Conservation (phyloP, 2,329 filamentous ascomycete genomes). For the Arachnomyces sp. region DNA sequence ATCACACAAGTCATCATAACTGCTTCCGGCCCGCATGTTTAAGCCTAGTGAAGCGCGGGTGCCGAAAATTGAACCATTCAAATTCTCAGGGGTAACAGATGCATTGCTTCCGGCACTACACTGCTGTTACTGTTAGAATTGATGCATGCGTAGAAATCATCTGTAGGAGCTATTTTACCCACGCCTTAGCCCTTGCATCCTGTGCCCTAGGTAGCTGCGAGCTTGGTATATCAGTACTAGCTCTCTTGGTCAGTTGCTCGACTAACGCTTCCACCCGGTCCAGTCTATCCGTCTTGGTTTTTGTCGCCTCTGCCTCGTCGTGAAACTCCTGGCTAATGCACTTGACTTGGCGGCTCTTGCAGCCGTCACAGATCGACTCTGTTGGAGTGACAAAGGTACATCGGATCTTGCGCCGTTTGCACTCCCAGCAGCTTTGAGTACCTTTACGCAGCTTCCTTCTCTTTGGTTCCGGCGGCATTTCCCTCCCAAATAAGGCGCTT, state of each 20-base stretch:
- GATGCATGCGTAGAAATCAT: no score
- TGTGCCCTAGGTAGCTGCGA: not conserved
- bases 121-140: no score
- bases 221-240: constrained; percentile 16
- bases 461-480: constrained; percentile 7
- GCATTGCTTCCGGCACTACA: no score
- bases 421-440: constrained; percentile 27
- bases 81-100: no score
- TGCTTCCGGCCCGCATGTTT: constrained; percentile 6
- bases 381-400: constrained; percentile 20
- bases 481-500: no score
- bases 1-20: constrained; percentile 19
- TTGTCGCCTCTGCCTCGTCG: constrained; percentile 22
- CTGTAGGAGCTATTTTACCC: no score
- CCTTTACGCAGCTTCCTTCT: constrained; percentile 28
- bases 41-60: not conserved
- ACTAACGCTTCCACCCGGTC: constrained; percentile 43
- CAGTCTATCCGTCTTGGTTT: constrained; percentile 34
- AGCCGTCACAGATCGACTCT: constrained; percentile 19
- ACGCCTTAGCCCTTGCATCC: no score
- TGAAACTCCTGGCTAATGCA: constrained; percentile 45
- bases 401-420: constrained; percentile 27
- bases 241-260: constrained; percentile 38
- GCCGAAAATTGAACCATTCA: no score
- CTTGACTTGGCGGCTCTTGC: constrained; percentile 18